Evolutionary conservation across 2,329 filamentous ascomycete genomes (phyloP), one percentile per base, ranked within the genome.

Genomic region (Apiospora phragmitis): DNA sequence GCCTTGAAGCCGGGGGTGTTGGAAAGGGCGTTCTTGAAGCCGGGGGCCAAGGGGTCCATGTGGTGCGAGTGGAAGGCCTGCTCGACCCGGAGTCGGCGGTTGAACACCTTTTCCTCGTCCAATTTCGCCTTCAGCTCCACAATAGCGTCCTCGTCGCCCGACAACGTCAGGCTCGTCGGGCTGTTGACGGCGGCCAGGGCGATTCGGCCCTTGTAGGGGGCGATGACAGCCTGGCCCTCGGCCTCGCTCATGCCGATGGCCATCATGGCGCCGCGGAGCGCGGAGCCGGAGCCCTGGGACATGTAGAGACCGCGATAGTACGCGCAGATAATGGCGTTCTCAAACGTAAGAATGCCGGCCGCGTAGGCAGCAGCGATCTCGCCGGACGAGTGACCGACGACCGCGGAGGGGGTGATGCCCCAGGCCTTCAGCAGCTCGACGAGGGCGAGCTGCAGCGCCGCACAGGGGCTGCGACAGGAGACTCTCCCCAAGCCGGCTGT

Each of bases 341-440:
- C 67, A 1, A 78, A 78, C 0, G 78, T 77, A 1, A 89, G 69
- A 24, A 81, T 76, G 0, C 85, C 85, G 0, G 84, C 83, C 0
- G 85, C 84, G 72, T 86, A 88, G 0, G 84, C 86, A 0, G 85
- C 85, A 0, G 77, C 84, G 18, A 87, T 87, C 72, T 88, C 86
- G 1, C 86, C 86, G 0, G 83, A 84, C 0, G 85, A 86, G 73
- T 87, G 86, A 2, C 86, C 85, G 2, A 86, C 79, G 0, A 85
- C 83, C 1, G 78, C 80, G 1, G 71, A 49, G 5, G 83, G 79
- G 0, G 68, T 65, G 26, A 86, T 70, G 3, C 80, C 80, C 8
- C 79, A 80, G 0, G 75, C 71, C 0, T 70, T 70, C 14, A 81
- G 72, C 2, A 77, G 68, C 9, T 80, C 76, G 8, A 80, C 74